These are phyloP conservation scores for Raphanus raphanistrum DNA, from an alignment of 345 rosid species.

Conservation along the genomic window DNA sequence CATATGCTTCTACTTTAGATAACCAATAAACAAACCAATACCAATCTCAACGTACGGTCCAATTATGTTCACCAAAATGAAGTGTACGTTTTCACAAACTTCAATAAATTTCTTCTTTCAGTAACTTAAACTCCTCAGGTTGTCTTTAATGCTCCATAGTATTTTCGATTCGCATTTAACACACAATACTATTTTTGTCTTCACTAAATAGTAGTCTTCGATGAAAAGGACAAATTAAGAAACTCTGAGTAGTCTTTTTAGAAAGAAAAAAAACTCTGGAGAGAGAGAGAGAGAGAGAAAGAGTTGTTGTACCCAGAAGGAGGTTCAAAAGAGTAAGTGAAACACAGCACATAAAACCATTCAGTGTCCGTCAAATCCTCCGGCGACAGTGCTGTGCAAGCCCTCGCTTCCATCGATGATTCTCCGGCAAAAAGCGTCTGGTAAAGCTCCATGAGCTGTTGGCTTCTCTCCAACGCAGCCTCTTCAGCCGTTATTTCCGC, in stretches of 20 bases:
- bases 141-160: slow-evolving; percentile 21
- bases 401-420: slow-evolving; percentile 50
- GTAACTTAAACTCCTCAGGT: slow-evolving; percentile 34
- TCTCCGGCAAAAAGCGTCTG: slow-evolving; percentile 80
- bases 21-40: slow-evolving; percentile 10
- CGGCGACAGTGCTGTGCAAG: slow-evolving; percentile 81
- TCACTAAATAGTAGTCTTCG: too few relatives aligned
- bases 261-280: background rate
- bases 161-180: slow-evolving; percentile 27
- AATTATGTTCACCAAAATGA: slow-evolving; percentile 11
- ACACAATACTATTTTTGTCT: slow-evolving; percentile 35
- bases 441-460: slow-evolving; percentile 91
- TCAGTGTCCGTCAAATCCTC: slow-evolving; percentile 96
- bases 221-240: background rate
- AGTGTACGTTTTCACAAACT: slow-evolving; percentile 20
- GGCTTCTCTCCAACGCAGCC: slow-evolving; percentile 87
- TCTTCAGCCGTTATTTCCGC: slow-evolving; percentile 90
- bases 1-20: slow-evolving; percentile 26
- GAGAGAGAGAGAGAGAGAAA: slow-evolving; percentile 25
- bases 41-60: slow-evolving; percentile 31
- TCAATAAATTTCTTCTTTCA: slow-evolving; percentile 25
- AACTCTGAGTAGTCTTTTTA: background rate
- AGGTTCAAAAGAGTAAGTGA: slow-evolving; percentile 78
- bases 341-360: slow-evolving; percentile 97
- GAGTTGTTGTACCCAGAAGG: slow-evolving; percentile 71